Percentiles rank a stretch among this genome's conserved stretches.
Evolutionary conservation across 192 early-diverging fungal genomes (phyloP).

Genomic region (Umbelopsis sp.): DNA sequence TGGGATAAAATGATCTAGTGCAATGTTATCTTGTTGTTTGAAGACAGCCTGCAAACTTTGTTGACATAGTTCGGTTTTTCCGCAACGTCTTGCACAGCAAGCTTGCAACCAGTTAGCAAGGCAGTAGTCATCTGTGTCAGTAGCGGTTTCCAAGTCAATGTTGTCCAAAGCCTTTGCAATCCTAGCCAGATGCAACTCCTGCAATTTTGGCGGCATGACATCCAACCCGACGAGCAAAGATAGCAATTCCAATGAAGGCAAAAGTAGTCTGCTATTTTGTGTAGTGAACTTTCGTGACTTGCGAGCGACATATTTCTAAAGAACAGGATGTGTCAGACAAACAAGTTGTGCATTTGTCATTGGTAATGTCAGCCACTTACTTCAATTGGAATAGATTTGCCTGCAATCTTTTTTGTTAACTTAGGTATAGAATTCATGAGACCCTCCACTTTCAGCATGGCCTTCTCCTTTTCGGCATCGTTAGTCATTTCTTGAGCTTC

Average conservation of each 20-base stretch:
- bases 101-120: conserved; percentile 10
- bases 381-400: conserved; percentile 41
- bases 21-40: conserved; percentile 56
- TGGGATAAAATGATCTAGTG: conserved; percentile 65
- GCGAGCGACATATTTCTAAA: conserved; percentile 77
- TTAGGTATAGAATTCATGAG: conserved; percentile 53
- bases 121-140: conserved; percentile 4
- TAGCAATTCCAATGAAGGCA: conserved; percentile 80
- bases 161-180: conserved; percentile 49
- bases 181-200: conserved; percentile 47
- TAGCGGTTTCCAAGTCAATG: conserved; percentile 27
- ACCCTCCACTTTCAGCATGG: conserved; percentile 51
- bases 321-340: background rate
- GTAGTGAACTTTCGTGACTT: conserved; percentile 75
- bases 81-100: conserved; percentile 12
- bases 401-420: conserved; percentile 35
- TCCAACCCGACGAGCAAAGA: conserved; percentile 74
- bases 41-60: conserved; percentile 42
- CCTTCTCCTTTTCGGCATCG: conserved; percentile 41
- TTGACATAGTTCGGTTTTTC: background rate
- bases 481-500: conserved; percentile 10
- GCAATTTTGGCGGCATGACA: conserved; percentile 60
- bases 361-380: background rate
- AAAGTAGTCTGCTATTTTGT: conserved; percentile 69
- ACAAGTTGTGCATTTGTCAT: background rate